These are phyloP conservation scores for Pichia norvegensis DNA, from an alignment of 1,139 yeast species.

Conservation along the genomic window DNA sequence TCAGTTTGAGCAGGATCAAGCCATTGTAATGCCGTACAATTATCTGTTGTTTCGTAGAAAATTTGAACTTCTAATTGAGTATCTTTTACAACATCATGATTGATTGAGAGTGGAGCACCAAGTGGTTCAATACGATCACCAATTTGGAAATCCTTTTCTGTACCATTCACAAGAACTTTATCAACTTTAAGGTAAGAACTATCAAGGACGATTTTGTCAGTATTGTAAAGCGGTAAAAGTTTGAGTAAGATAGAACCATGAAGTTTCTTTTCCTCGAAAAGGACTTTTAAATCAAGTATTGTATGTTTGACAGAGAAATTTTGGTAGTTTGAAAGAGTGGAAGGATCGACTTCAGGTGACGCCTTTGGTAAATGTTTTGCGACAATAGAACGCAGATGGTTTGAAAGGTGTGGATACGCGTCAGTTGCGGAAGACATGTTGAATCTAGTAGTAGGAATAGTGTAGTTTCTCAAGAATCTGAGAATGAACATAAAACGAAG, in stretches of 20 bases:
- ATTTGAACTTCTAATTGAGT: constrained; percentile 34
- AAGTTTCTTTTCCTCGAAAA: constrained; percentile 47
- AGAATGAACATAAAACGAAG: not conserved
- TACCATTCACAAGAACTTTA: constrained; percentile 40
- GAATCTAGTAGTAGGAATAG: too few species aligned
- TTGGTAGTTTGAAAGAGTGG: constrained; percentile 66
- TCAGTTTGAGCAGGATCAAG: constrained; percentile 71
- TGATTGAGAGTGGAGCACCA: constrained; percentile 54
- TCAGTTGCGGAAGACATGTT: constrained; percentile 1
- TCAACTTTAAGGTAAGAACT: constrained; percentile 54
- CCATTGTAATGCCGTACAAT: constrained; percentile 86
- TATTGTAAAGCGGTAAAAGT: constrained; percentile 29
- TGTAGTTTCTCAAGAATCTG: not conserved
- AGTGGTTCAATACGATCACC: constrained; percentile 50
- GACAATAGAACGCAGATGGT: constrained; percentile 20
- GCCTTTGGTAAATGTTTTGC: constrained; percentile 32
- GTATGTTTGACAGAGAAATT: constrained; percentile 47
- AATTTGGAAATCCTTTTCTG: constrained; percentile 31
- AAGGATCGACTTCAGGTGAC: constrained; percentile 61
- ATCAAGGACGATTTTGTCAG: constrained; percentile 47
- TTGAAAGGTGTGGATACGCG: constrained; percentile 23
- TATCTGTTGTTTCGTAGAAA: constrained; percentile 56
- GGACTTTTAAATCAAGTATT: constrained; percentile 43
- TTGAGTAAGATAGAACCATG: constrained; percentile 49
- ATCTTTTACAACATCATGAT: constrained; percentile 13